A percentile compares a stretch with the other conserved stretches of the same genome.
phyloP scores from a whole-genome alignment of 371 early-diverging fungal genomes.

The Mucor circinelloides region DNA sequence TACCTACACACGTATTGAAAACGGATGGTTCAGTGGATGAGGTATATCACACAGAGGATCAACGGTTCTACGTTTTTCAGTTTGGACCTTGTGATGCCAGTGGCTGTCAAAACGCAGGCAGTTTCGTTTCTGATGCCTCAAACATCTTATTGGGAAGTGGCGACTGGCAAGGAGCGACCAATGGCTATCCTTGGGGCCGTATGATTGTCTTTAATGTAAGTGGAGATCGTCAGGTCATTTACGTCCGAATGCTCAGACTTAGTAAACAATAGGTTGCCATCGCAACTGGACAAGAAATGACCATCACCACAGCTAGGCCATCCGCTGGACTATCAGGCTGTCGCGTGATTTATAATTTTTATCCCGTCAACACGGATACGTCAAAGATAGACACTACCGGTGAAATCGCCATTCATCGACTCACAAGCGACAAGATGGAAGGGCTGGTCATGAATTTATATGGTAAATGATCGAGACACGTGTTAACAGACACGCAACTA shows the following conservation, averaged over 20 bases:
- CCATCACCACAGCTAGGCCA: not conserved
- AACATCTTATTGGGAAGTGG: not conserved
- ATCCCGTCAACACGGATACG: not conserved
- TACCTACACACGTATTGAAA: not conserved
- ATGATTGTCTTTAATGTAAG: not conserved
- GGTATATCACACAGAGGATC: not conserved
- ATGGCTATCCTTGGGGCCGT: not conserved
- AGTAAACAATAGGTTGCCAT: not conserved
- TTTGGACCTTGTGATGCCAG: not conserved
- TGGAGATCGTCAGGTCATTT: not conserved
- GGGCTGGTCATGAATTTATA: not conserved
- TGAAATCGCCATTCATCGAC: not conserved
- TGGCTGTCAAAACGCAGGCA: not conserved
- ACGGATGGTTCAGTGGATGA: not conserved
- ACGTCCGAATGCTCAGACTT: no score
- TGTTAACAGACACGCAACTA: no score
- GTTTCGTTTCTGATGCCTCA: not conserved
- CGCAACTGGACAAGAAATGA: not conserved
- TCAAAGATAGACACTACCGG: not conserved
- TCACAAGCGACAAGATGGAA: not conserved
- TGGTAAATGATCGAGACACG: not conserved
- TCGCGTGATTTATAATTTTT: not conserved
- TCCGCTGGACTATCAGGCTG: not conserved
- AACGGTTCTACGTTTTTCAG: not conserved
- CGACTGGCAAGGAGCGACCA: not conserved